Base-by-base conservation (phyloP, 75 land plant genomes). In the Gnetum montanum region DNA sequence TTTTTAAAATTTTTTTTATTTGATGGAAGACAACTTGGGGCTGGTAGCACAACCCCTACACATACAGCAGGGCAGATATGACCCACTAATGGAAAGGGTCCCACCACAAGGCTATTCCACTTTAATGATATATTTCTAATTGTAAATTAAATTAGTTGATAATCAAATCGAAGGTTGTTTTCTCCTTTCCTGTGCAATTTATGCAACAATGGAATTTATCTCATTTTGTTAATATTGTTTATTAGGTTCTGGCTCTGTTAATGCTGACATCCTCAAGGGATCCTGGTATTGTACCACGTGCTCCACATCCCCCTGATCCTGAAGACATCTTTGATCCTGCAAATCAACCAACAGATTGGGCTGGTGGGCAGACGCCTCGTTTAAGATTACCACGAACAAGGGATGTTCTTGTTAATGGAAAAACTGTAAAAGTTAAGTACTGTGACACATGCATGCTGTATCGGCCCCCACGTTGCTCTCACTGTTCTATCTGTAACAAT, bases 221-320 rank as follows among this genome's bases (percentile, higher is more conserved):
- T n/a, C n/a, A n/a, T n/a, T n/a, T n/a, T n/a, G n/a, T n/a, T n/a
- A n/a, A n/a, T n/a, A n/a, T n/a, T n/a, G n/a, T n/a, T n/a, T n/a
- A 26, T 26, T 66, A 84, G 88, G 84, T 66, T 44, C 62, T 84
- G 35, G 24, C 41, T 8, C 58, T 81, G 47, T 78, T 85, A 40
- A 60, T 71, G 46, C 29, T 78, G 43, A 78, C 89, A 31, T 82
- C 89, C 28, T 49, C 59, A 28, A 70, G 79, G 57, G 85, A 85
- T 74, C 89, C 89, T 2, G 89, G 86, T n/a, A 82, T 85, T 48
- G 52, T 85, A 7, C 89, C 86, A 3, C 66, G 86, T 46, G 79
- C 75, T 60, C 47, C 69, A 33, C 59, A 68, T 33, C 87, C 84
- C 16, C 87, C 87, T 12, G 96, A 86, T 40, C 68, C 73, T 11